Conservation (phyloP, 2,329 filamentous ascomycete genomes). For the Pseudogymnoascus sp. region DNA sequence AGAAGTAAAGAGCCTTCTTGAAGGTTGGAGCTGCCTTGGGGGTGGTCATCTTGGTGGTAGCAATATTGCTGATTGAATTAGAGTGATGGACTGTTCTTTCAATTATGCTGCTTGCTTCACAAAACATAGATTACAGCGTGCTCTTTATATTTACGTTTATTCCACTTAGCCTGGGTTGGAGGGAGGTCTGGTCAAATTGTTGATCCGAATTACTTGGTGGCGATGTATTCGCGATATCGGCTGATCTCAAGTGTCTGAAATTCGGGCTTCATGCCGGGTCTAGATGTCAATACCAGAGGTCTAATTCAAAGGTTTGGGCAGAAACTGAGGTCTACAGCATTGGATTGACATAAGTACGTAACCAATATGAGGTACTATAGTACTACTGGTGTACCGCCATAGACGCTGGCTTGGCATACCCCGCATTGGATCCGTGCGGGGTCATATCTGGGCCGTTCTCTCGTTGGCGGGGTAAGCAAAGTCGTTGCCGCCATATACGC, state of each 20-base stretch:
- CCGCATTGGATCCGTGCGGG: background rate
- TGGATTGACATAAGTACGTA: background rate
- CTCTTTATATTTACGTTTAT: background rate
- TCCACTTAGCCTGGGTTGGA: background rate
- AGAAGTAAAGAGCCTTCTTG: constrained; percentile 26
- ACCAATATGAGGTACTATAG: background rate
- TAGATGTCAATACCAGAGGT: background rate
- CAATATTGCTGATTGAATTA: background rate
- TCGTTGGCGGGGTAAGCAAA: background rate
- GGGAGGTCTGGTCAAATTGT: background rate
- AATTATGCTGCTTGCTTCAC: background rate
- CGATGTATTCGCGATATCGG: background rate
- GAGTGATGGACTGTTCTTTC: background rate
- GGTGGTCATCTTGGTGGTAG: constrained; percentile 9
- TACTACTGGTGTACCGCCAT: background rate
- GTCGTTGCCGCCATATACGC: constrained; percentile 4
- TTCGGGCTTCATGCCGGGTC: background rate
- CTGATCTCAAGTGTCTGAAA: background rate
- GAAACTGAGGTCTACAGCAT: background rate
- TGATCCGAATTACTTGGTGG: background rate
- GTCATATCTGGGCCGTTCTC: background rate
- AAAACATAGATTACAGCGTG: background rate
- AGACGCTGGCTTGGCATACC: background rate
- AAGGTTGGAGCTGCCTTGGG: constrained; percentile 21
- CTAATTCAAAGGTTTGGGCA: background rate